A percentile compares a stretch with the other conserved stretches of the same genome.
These are phyloP conservation scores for Chara braunii DNA, from an alignment of 139 green algal genomes.

Conservation along the genomic window DNA sequence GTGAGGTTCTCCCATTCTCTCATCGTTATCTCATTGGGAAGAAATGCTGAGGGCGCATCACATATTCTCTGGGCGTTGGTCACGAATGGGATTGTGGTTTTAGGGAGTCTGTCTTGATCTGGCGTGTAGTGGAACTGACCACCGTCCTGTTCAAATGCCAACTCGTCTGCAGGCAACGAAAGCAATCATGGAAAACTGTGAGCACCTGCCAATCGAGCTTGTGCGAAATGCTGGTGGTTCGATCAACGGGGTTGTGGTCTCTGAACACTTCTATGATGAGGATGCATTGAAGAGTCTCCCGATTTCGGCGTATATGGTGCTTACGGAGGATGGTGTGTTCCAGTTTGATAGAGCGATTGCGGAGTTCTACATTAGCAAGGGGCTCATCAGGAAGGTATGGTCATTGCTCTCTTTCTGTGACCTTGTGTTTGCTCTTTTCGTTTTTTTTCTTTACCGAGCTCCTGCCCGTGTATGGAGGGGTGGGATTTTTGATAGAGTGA, in stretches of 20 bases:
- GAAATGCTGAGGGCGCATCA: background rate
- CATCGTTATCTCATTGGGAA: background rate
- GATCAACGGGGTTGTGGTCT: too few species aligned
- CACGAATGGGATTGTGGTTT: background rate
- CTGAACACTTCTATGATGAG: too few species aligned
- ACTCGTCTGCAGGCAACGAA: slow-evolving; percentile 9
- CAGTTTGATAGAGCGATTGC: slow-evolving; percentile 1
- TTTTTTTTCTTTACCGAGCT: background rate
- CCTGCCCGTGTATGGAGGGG: background rate
- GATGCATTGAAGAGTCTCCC: background rate
- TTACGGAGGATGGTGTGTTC: slow-evolving; percentile 14
- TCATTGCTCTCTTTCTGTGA: background rate
- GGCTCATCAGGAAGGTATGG: slow-evolving; percentile 29
- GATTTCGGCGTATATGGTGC: slow-evolving; percentile 12
- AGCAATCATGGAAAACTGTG: slow-evolving; percentile 28
- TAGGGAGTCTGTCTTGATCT: background rate
- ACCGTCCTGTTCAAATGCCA: background rate
- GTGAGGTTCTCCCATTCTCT: background rate
- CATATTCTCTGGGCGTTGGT: background rate
- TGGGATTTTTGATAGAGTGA: slow-evolving; percentile 12
- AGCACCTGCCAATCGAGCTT: background rate
- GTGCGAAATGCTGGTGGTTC: background rate
- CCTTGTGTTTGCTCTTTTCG: background rate
- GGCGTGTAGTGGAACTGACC: background rate
- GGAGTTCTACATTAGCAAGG: slow-evolving; percentile 32